phyloP scores from a whole-genome alignment of 768 basidiomycete genomes.

The Agrocybe praecox region DNA sequence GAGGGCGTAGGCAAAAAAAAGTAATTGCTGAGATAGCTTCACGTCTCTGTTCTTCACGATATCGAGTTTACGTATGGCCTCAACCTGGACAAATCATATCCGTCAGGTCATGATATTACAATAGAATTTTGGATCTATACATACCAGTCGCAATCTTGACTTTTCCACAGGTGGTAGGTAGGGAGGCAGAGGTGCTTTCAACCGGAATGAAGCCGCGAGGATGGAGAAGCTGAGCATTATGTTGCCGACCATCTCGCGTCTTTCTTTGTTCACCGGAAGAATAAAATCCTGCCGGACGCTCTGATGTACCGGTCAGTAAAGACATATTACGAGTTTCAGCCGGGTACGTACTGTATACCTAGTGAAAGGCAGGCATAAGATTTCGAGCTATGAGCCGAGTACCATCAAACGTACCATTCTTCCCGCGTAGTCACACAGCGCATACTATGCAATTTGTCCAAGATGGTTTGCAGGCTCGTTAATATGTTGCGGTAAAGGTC shows the following conservation, averaged over 20 bases:
- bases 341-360: conserved; percentile 70
- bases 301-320: conserved; percentile 37
- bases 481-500: conserved; percentile 81
- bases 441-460: conserved; percentile 94
- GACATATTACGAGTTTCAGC: neutral
- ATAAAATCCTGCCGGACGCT: conserved; percentile 87
- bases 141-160: conserved; percentile 76
- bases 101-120: neutral
- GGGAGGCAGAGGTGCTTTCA: conserved; percentile 93
- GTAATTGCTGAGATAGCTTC: conserved; percentile 79
- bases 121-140: conserved; percentile 17
- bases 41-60: conserved; percentile 85
- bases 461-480: conserved; percentile 80
- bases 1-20: conserved; percentile 93
- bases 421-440: conserved; percentile 95
- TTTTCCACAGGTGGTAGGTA: conserved; percentile 94
- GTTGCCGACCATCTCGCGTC: conserved; percentile 94
- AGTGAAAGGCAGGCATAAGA: conserved; percentile 2
- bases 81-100: conserved; percentile 51
- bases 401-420: conserved; percentile 65
- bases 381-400: conserved; percentile 3
- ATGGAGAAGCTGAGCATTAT: conserved; percentile 89
- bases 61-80: conserved; percentile 82
- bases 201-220: conserved; percentile 74
- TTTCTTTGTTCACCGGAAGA: conserved; percentile 84